These are phyloP conservation scores for Candida palmyrensis DNA, from an alignment of 805 yeast genomes.

Conservation along the genomic window DNA sequence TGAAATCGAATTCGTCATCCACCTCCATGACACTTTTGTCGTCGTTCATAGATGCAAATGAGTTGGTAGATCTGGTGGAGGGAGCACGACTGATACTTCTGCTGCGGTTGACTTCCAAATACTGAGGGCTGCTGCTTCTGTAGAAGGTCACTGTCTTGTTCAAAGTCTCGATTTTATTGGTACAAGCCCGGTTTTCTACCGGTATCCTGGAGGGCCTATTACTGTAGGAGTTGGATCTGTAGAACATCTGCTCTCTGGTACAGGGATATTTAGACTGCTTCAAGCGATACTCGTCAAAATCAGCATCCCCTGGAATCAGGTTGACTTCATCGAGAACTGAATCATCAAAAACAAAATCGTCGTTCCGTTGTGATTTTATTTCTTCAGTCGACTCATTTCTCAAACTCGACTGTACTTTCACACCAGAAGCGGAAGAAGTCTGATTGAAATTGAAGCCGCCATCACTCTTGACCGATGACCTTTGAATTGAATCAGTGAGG, in stretches of 20 bases:
- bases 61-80: slow-evolving; percentile 23
- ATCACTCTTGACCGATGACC: too few relatives aligned
- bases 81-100: slow-evolving; percentile 23
- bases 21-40: slow-evolving; percentile 17
- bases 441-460: slow-evolving; percentile 14
- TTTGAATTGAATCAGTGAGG: too few relatives aligned
- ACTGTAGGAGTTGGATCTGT: slow-evolving; percentile 35
- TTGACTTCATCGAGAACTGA: slow-evolving; percentile 33
- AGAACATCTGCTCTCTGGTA: slow-evolving; percentile 9
- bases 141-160: slow-evolving; percentile 41
- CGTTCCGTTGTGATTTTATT: slow-evolving; percentile 1
- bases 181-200: slow-evolving; percentile 15
- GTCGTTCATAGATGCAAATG: slow-evolving; percentile 22
- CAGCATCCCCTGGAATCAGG: slow-evolving; percentile 33
- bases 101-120: slow-evolving; percentile 10
- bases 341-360: slow-evolving; percentile 14
- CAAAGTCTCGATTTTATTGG: slow-evolving; percentile 31
- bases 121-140: slow-evolving; percentile 17
- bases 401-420: background rate
- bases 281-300: slow-evolving; percentile 23
- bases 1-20: slow-evolving; percentile 6
- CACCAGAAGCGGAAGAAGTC: background rate
- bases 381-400: slow-evolving; percentile 2
- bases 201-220: slow-evolving; percentile 29
- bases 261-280: background rate